A percentile compares a stretch with the other conserved stretches of the same genome.
Evolutionary conservation across 2,329 filamentous ascomycete genomes (phyloP).

Genomic region (Penicillium sp.): DNA sequence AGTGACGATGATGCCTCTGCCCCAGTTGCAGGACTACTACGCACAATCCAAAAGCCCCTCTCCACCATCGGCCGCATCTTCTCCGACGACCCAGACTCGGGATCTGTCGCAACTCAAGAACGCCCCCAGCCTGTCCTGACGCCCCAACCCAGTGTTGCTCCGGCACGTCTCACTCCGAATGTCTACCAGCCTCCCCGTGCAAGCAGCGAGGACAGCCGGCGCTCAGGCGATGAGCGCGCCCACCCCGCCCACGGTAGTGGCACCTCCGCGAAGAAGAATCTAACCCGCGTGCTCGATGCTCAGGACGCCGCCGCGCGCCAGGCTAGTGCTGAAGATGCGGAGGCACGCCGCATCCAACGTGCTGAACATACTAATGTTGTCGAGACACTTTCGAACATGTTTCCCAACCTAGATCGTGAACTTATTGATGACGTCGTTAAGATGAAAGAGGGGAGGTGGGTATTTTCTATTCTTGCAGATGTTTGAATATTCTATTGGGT

Average conservation of each 20-base stretch:
- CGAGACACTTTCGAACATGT: slow-evolving; percentile 93
- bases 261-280: slow-evolving; percentile 26
- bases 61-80: slow-evolving; percentile 94
- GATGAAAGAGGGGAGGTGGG: slow-evolving; percentile 89
- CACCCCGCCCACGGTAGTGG: slow-evolving; percentile 12
- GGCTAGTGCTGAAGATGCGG: slow-evolving; percentile 83
- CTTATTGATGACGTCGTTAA: slow-evolving; percentile 96
- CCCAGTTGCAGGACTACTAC: slow-evolving; percentile 78
- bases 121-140: slow-evolving; percentile 40
- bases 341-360: slow-evolving; percentile 76
- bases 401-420: slow-evolving; percentile 89
- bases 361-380: slow-evolving; percentile 89
- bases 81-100: slow-evolving; percentile 61
- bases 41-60: slow-evolving; percentile 86
- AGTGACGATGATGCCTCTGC: slow-evolving; percentile 67
- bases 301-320: slow-evolving; percentile 88
- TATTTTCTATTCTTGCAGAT: slow-evolving; percentile 22
- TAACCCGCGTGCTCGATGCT: slow-evolving; percentile 57
- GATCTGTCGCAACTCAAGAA: slow-evolving; percentile 27
- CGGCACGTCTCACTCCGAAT: slow-evolving; percentile 51
- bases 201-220: slow-evolving; percentile 34
- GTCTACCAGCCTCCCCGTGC: slow-evolving; percentile 45
- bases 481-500: background rate
- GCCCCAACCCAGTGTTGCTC: slow-evolving; percentile 45
- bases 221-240: slow-evolving; percentile 24